phyloP scores from a whole-genome alignment of 768 basidiomycete species.

The Lepiota subincarnata region DNA sequence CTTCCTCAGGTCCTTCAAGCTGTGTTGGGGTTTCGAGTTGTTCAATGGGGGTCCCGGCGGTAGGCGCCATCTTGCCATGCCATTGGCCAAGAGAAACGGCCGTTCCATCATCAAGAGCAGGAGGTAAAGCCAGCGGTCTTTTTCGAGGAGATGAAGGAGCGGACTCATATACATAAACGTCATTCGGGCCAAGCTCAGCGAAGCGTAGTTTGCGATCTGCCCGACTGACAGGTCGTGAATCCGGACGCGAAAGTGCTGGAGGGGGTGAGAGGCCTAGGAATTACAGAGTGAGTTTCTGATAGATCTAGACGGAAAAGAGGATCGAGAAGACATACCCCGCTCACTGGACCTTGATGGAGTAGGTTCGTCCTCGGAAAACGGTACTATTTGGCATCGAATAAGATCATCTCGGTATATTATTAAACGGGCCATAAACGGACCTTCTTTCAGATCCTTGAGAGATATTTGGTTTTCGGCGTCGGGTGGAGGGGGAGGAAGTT shows the following conservation, averaged over 20 bases:
- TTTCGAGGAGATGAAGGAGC: slow-evolving; percentile 72
- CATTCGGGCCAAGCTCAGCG: slow-evolving; percentile 67
- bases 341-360: not conserved
- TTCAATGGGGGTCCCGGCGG: not conserved
- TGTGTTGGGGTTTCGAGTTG: too few species aligned
- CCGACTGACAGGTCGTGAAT: slow-evolving; percentile 59
- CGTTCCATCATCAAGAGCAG: slow-evolving; percentile 37
- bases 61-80: slow-evolving; percentile 23
- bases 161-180: slow-evolving; percentile 81
- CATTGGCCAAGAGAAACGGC: slow-evolving; percentile 38
- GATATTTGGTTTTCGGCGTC: not conserved
- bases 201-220: slow-evolving; percentile 64
- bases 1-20: slow-evolving; percentile 48
- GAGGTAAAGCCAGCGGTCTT: slow-evolving; percentile 54
- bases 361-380: slow-evolving; percentile 16
- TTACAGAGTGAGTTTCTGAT: slow-evolving; percentile 2
- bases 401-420: not conserved
- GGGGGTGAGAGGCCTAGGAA: slow-evolving; percentile 28
- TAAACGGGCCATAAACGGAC: not conserved
- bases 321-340: slow-evolving; percentile 10
- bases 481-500: not conserved
- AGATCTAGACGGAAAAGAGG: not conserved
- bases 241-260: slow-evolving; percentile 41
- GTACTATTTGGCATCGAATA: slow-evolving; percentile 9
- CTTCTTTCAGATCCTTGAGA: slow-evolving; percentile 15